phyloP scores from a whole-genome alignment of 805 yeast species.

The Yarrowia deformans region DNA sequence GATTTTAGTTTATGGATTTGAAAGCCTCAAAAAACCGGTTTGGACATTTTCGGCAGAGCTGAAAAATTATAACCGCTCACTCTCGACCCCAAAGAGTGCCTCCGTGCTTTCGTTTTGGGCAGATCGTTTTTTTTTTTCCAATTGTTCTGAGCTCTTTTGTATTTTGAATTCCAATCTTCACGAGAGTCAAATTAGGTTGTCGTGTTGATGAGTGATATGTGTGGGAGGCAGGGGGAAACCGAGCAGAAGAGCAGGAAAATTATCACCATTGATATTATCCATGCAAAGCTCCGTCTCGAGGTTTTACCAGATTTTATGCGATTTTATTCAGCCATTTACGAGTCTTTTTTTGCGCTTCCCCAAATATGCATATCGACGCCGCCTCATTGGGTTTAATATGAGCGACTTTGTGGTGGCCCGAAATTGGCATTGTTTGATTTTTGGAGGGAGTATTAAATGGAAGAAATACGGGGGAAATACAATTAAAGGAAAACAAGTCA shows the following conservation, averaged over 20 bases:
- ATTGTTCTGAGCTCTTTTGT: neutral
- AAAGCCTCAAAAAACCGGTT: no score
- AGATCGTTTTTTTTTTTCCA: neutral
- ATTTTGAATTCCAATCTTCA: neutral
- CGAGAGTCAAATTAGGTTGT: slow-evolving; percentile 12
- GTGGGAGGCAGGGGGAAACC: neutral
- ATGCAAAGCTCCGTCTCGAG: no score
- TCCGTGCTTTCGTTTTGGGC: no score
- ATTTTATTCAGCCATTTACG: neutral
- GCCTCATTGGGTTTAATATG: slow-evolving; percentile 9
- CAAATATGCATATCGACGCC: neutral
- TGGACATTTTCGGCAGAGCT: no score
- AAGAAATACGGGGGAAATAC: neutral
- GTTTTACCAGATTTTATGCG: neutral
- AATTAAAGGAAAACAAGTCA: no score
- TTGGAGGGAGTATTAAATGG: neutral
- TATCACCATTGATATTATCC: no score
- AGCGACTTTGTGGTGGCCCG: slow-evolving; percentile 16
- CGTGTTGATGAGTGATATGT: slow-evolving; percentile 11
- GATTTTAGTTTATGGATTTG: no score
- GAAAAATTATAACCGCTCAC: no score
- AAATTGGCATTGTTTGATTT: neutral
- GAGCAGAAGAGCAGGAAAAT: no score
- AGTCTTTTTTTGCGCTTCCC: no score
- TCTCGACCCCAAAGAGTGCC: no score